Evolutionary conservation across 306 rosid species (phyloP), one percentile per base, ranked within the genome.

Genomic region (Ochetophila trinervis): DNA sequence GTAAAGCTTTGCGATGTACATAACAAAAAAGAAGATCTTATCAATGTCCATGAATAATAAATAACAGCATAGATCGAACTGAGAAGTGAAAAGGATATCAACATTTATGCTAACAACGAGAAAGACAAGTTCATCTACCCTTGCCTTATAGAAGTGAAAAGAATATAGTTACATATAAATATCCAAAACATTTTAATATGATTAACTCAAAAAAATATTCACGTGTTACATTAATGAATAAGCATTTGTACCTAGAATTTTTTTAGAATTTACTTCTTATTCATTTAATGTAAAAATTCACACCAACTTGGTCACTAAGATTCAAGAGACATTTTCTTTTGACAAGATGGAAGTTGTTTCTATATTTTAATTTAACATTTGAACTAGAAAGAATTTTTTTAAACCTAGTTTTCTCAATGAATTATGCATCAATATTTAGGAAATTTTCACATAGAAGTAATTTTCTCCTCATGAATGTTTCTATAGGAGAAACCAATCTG

Each of bases 311-410:
- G 21, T 20, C 32, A 27, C 8, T 35, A 55, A 55, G 61, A 22
- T n/a, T 10, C 32, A 22, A 22, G 18, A 22, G 15, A 56, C 4
- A 20, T 47, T 32, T 70, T 52, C 24, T 50, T 48, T 36, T 37
- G n/a, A 50, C 19, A 23, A 50, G 24, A 48, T 32, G 35, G 18
- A 60, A 40, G 12, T 8, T 4, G 15, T 12, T 8, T 40, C 45
- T 35, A 60, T 24, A 69, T 51, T 53, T 48, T 61, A 69, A 36
- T 40, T 54, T 57, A 22, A 55, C 24, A 54, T 24, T 17, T 23
- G 32, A 20, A 8, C 27, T 9, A 44, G 10, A 52, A 18, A 8
- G n/a, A n/a, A n/a, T 7, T 7, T 15, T 37, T 21, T 6, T 11
- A 50, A 50, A 53, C 6, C 47, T 6, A 4, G 27, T 5, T 8